These are phyloP conservation scores for Lathyrus tuberosus DNA, from an alignment of 306 rosid genomes.

Conservation along the genomic window DNA sequence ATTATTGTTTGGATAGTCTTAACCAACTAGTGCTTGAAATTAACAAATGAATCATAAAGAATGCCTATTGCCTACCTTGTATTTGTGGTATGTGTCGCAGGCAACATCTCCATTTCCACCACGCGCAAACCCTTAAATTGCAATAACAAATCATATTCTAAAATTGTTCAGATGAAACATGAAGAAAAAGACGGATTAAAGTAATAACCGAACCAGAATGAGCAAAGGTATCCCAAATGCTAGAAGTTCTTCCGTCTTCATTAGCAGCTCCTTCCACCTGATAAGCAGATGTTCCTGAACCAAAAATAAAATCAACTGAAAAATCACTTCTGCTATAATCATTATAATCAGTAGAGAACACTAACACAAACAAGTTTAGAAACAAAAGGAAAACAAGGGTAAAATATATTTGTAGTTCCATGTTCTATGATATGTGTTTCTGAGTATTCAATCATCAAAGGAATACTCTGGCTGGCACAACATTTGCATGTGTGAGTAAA, in stretches of 20 bases:
- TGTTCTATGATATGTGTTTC: neutral
- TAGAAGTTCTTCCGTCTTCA: conserved; percentile 73
- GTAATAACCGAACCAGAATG: conserved; percentile 46
- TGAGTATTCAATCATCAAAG: no score
- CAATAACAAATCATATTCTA: neutral
- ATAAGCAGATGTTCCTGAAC: conserved; percentile 76
- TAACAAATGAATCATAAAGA: no score
- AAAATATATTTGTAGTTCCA: neutral
- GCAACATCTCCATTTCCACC: conserved; percentile 67
- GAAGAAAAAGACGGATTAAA: neutral
- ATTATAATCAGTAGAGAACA: neutral
- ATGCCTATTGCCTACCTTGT: no score
- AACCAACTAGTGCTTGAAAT: no score
- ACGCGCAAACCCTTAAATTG: conserved; percentile 30
- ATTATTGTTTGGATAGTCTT: no score
- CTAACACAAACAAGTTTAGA: neutral
- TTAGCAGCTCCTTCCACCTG: conserved; percentile 83
- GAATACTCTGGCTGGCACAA: no score
- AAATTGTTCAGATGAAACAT: neutral
- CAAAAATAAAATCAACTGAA: conserved; percentile 60
- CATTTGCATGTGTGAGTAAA: no score
- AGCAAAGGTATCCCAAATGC: conserved; percentile 73
- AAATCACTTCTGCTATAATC: conserved; percentile 58
- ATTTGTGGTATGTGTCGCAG: no score
- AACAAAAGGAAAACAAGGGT: neutral